These are phyloP conservation scores for Ascosphaera acerosa DNA, from an alignment of 2,329 filamentous ascomycete species.

Conservation along the genomic window DNA sequence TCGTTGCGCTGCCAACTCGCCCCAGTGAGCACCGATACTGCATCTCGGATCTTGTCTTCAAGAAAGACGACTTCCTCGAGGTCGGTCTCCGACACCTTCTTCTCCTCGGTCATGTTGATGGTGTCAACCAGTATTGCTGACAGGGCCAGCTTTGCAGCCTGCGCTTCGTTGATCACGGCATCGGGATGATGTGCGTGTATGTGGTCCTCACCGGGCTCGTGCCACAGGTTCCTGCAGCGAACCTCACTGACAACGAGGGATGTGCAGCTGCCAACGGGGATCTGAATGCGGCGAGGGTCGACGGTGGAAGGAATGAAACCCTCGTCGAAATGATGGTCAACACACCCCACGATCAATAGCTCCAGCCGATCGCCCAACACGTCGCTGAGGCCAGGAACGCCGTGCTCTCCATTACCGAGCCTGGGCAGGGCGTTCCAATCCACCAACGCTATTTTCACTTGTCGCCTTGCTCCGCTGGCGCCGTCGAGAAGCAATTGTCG, in stretches of 20 bases:
- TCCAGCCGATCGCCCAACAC: slow-evolving; percentile 6
- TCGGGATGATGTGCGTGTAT: not conserved
- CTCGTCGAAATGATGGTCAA: slow-evolving; percentile 40
- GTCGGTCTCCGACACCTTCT: slow-evolving; percentile 23
- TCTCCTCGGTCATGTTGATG: slow-evolving; percentile 18
- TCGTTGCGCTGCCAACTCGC: slow-evolving; percentile 19
- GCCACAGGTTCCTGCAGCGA: slow-evolving; percentile 21
- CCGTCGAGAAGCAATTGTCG: slow-evolving; percentile 6
- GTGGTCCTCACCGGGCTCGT: slow-evolving; percentile 10
- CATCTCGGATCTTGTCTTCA: slow-evolving; percentile 23
- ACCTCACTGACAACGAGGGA: slow-evolving; percentile 29
- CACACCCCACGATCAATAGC: slow-evolving; percentile 25
- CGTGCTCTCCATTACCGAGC: slow-evolving; percentile 15
- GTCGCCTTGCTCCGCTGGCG: slow-evolving; percentile 1
- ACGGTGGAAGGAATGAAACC: slow-evolving; percentile 19
- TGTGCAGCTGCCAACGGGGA: slow-evolving; percentile 30
- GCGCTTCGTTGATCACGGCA: slow-evolving; percentile 10
- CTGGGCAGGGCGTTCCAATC: slow-evolving; percentile 22
- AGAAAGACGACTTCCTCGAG: slow-evolving; percentile 26
- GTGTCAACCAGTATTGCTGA: slow-evolving; percentile 22
- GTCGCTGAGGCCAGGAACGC: slow-evolving; percentile 22
- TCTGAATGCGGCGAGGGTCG: slow-evolving; percentile 27
- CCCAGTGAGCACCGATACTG: slow-evolving; percentile 5
- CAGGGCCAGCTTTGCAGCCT: slow-evolving; percentile 16
- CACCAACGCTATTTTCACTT: slow-evolving; percentile 14